phyloP scores from a whole-genome alignment of 805 yeast species.

The Lachancea cidri region DNA sequence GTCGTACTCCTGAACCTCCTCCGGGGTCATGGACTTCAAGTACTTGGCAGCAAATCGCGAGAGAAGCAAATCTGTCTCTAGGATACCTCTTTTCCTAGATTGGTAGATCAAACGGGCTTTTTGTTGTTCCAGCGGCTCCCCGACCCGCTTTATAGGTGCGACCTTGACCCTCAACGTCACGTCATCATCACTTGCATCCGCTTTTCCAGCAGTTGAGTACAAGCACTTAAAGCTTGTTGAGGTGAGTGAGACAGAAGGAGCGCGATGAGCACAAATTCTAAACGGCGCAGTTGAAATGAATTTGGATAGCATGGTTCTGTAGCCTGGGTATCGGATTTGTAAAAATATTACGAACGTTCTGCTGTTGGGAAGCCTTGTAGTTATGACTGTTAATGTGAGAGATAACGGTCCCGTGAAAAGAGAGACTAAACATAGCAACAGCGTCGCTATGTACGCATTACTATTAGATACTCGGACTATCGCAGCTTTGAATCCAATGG shows the following conservation, averaged over 20 bases:
- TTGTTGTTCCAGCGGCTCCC: constrained; percentile 68
- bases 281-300: not conserved
- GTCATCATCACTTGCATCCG: constrained; percentile 40
- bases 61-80: constrained; percentile 84
- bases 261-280: not conserved
- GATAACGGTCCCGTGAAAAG: not conserved
- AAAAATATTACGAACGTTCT: too few species aligned
- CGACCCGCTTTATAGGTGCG: constrained; percentile 70
- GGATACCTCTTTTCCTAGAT: constrained; percentile 88
- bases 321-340: too few species aligned
- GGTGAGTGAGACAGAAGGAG: not conserved
- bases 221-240: not conserved
- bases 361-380: too few species aligned
- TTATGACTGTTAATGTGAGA: too few species aligned
- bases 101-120: constrained; percentile 89
- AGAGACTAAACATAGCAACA: not conserved
- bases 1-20: constrained; percentile 82
- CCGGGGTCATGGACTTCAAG: constrained; percentile 50
- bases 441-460: not conserved
- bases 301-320: not conserved
- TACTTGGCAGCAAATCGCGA: constrained; percentile 80
- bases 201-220: constrained; percentile 18
- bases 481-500: too few species aligned
- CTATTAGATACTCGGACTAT: not conserved
- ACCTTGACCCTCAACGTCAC: constrained; percentile 51